Evolutionary conservation across 805 yeast genomes (phyloP).

Genomic region (Candida glaebosa): DNA sequence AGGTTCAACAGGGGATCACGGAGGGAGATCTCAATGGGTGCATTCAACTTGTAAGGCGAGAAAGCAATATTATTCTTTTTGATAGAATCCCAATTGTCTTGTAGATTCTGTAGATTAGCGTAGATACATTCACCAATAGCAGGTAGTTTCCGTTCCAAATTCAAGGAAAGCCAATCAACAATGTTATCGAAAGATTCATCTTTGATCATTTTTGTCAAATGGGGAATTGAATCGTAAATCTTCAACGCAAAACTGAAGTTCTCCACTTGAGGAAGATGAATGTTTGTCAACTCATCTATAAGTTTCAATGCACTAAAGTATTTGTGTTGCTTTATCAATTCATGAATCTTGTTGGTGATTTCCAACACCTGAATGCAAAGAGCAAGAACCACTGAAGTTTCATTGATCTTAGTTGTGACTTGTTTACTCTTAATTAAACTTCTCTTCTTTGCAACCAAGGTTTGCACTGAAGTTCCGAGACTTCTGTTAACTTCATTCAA

Average conservation of each 20-base stretch:
- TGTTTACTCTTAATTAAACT: constrained; percentile 57
- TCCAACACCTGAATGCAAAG: constrained; percentile 80
- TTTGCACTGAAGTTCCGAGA: constrained; percentile 62
- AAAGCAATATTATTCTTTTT: constrained; percentile 41
- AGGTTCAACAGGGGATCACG: constrained; percentile 53
- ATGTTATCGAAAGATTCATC: constrained; percentile 69
- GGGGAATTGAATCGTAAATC: constrained; percentile 74
- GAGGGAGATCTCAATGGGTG: constrained; percentile 79
- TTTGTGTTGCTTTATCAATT: constrained; percentile 66
- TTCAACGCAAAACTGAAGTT: constrained; percentile 72
- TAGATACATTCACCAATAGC: constrained; percentile 56
- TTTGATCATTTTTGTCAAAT: constrained; percentile 65
- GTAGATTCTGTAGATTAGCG: constrained; percentile 52
- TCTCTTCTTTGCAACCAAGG: constrained; percentile 61
- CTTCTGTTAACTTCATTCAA: constrained; percentile 54
- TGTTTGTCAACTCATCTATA: constrained; percentile 66
- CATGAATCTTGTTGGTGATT: constrained; percentile 80
- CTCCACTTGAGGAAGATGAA: constrained; percentile 67
- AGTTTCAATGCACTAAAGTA: constrained; percentile 85
- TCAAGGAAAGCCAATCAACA: constrained; percentile 59
- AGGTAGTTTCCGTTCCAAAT: constrained; percentile 56
- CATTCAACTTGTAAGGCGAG: constrained; percentile 65
- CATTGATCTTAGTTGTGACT: constrained; percentile 63
- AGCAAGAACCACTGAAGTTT: constrained; percentile 65
- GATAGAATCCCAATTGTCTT: constrained; percentile 54